Percentiles rank a stretch among this genome's conserved stretches.
These are phyloP conservation scores for Beta vulgaris DNA, from an alignment of 148 eudicot genomes.

Conservation along the genomic window DNA sequence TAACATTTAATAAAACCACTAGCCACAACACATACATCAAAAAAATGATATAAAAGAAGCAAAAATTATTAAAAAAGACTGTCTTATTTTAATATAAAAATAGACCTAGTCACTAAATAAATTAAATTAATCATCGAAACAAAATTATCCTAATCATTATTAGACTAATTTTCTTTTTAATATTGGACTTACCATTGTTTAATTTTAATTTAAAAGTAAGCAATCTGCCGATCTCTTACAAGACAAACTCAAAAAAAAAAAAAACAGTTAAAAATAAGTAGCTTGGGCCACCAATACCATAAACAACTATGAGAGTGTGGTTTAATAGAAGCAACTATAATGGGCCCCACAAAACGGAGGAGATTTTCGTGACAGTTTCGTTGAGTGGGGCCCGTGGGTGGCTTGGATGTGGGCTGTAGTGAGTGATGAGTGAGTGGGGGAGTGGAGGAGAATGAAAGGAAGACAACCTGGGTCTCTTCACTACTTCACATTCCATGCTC, in stretches of 20 bases:
- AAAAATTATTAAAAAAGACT: too few species aligned
- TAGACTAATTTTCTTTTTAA: too few species aligned
- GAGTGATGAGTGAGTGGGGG: neutral
- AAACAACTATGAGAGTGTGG: neutral
- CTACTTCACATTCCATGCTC: conserved; percentile 53
- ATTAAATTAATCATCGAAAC: too few species aligned
- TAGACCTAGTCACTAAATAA: too few species aligned
- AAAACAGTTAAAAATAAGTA: neutral
- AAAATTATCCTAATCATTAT: too few species aligned
- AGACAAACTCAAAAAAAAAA: too few species aligned
- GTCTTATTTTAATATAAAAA: too few species aligned
- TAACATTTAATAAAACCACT: neutral
- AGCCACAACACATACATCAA: neutral
- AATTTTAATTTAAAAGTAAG: too few species aligned
- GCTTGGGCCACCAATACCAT: neutral
- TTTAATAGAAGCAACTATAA: neutral
- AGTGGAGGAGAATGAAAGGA: conserved; percentile 20
- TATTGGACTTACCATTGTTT: too few species aligned
- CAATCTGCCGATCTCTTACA: too few species aligned
- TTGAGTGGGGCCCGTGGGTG: conserved; percentile 17
- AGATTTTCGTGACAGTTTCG: conserved; percentile 11
- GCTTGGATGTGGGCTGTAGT: too few species aligned
- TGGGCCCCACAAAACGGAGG: conserved; percentile 16
- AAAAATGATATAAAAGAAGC: too few species aligned
- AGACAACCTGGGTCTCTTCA: conserved; percentile 54